Conservation (phyloP, 345 rosid species). For the Conringia planisiliqua region DNA sequence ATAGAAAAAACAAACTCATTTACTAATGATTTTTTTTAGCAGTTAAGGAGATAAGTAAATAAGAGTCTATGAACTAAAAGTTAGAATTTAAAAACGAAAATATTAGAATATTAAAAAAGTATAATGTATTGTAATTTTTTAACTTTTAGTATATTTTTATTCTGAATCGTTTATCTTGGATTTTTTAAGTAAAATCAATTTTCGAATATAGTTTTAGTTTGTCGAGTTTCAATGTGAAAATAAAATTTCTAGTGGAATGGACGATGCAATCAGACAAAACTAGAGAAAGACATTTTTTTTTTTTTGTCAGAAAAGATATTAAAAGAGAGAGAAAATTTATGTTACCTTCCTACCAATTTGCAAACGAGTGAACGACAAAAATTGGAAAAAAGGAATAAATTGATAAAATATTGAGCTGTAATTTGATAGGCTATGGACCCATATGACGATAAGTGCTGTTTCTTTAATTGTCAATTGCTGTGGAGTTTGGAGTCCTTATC, state of each 20-base stretch:
- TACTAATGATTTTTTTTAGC: background rate
- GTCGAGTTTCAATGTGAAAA: background rate
- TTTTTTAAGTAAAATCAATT: background rate
- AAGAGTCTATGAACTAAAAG: background rate
- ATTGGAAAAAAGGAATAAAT: background rate
- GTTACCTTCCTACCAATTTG: background rate
- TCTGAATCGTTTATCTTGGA: background rate
- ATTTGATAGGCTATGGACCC: slow-evolving; percentile 14
- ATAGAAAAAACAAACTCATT: background rate
- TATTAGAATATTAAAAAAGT: background rate
- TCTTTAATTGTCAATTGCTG: background rate
- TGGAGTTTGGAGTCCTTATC: slow-evolving; percentile 18
- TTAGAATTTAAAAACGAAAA: background rate
- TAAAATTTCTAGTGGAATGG: background rate
- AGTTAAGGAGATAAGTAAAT: background rate
- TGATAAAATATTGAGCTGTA: slow-evolving; percentile 1
- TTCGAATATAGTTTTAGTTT: background rate
- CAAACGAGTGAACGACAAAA: slow-evolving; percentile 26
- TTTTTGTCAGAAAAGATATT: no score
- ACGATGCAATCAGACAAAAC: slow-evolving; percentile 16
- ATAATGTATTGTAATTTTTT: background rate
- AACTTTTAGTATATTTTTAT: background rate
- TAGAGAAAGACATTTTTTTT: background rate
- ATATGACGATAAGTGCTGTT: slow-evolving; percentile 14
- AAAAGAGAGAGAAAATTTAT: background rate